These are phyloP conservation scores for Nemania bipapillata DNA, from an alignment of 2,329 filamentous ascomycete genomes.

Conservation along the genomic window DNA sequence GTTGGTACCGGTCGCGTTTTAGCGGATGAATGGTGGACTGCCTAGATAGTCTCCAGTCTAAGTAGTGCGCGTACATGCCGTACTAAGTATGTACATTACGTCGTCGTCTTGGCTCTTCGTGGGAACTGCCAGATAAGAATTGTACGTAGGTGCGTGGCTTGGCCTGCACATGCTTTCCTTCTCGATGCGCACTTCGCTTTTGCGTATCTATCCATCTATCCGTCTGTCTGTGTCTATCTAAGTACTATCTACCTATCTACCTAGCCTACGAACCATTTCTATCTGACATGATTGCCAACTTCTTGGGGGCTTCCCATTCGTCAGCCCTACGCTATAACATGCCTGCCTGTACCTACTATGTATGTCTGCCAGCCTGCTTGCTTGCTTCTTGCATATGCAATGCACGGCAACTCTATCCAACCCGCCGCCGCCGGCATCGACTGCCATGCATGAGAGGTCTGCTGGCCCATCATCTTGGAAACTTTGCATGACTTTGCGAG, in stretches of 20 bases:
- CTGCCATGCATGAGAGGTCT: neutral
- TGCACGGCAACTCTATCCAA: conserved; percentile 5
- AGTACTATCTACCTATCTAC: neutral
- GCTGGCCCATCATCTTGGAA: neutral
- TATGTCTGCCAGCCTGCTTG: too few relatives aligned
- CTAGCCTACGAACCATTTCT: neutral
- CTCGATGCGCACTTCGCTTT: neutral
- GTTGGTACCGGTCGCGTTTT: neutral
- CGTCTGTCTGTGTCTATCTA: neutral
- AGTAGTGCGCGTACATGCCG: neutral
- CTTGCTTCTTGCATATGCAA: conserved; percentile 24
- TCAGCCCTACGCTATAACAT: conserved; percentile 9
- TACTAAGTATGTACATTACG: neutral
- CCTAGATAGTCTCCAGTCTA: too few relatives aligned
- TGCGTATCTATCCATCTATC: neutral
- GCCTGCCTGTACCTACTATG: too few relatives aligned
- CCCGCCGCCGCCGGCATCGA: neutral
- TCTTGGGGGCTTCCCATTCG: conserved; percentile 3
- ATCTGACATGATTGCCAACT: neutral
- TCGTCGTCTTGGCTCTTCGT: neutral
- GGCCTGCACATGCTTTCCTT: neutral
- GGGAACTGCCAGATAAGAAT: neutral
- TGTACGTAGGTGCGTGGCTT: conserved; percentile 3
- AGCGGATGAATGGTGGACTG: neutral
- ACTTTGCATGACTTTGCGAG: conserved; percentile 15